Percentiles rank a stretch among this genome's conserved stretches.
phyloP scores from a whole-genome alignment of 805 yeast genomes.

The Yarrowia sp. region DNA sequence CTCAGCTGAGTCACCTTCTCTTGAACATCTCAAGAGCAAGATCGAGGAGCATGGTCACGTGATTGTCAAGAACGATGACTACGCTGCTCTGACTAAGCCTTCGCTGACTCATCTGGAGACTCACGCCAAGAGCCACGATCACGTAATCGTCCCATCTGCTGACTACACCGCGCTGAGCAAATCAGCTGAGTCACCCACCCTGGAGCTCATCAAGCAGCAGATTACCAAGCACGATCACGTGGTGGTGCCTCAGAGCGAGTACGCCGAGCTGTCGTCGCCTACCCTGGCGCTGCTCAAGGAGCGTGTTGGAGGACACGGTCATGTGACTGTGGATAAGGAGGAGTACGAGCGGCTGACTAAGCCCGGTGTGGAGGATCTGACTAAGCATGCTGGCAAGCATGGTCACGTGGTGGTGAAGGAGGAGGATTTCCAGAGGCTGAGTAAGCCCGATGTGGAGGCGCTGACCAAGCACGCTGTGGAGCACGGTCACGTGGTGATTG shows the following conservation, averaged over 20 bases:
- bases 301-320: conserved; percentile 1
- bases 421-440: conserved; percentile 7
- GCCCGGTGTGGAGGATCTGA: conserved; percentile 32
- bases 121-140: not conserved
- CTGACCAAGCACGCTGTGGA: not conserved
- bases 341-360: not conserved
- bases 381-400: conserved; percentile 12
- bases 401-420: not conserved
- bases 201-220: conserved; percentile 25
- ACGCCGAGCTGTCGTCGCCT: not conserved
- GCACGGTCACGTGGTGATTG: not conserved
- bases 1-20: not conserved
- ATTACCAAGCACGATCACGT: conserved; percentile 28
- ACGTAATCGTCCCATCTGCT: conserved; percentile 28
- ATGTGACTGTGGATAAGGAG: not conserved
- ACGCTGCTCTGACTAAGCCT: not conserved
- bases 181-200: conserved; percentile 3
- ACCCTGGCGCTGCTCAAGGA: not conserved
- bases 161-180: conserved; percentile 28
- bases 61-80: conserved; percentile 30
- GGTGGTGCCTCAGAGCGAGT: conserved; percentile 25
- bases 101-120: not conserved
- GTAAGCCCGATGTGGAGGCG: not conserved
- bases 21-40: not conserved
- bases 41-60: conserved; percentile 28